Conservation (phyloP, 2,329 filamentous ascomycete species). For the Aspergillus thermomutatus region DNA sequence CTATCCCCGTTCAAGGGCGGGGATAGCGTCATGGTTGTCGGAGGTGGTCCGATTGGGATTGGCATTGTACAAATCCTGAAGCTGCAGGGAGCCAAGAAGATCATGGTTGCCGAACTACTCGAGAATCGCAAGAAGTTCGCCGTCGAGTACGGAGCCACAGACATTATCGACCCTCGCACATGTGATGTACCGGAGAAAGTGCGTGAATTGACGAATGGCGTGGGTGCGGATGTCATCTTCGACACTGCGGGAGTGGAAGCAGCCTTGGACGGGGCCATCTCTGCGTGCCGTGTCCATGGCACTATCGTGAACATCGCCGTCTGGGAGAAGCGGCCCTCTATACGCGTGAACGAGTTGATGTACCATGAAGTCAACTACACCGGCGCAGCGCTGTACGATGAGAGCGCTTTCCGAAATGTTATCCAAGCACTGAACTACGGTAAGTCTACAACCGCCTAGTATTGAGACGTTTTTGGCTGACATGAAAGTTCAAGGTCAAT, state of each 20-base stretch:
- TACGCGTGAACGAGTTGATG: slow-evolving; percentile 54
- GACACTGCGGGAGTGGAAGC: slow-evolving; percentile 61
- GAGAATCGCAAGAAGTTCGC: slow-evolving; percentile 51
- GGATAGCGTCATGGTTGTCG: slow-evolving; percentile 54
- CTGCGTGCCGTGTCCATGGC: slow-evolving; percentile 51
- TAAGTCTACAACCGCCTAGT: slow-evolving; percentile 1
- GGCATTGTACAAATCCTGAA: slow-evolving; percentile 58
- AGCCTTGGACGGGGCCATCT: slow-evolving; percentile 46
- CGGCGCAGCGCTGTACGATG: slow-evolving; percentile 48
- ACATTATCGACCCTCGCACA: slow-evolving; percentile 51
- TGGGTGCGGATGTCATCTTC: slow-evolving; percentile 58
- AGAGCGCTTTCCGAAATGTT: slow-evolving; percentile 55
- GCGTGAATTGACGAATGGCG: slow-evolving; percentile 44
- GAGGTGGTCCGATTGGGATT: slow-evolving; percentile 62
- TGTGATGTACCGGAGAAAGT: slow-evolving; percentile 45
- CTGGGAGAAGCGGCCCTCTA: slow-evolving; percentile 55
- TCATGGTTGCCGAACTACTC: slow-evolving; percentile 59
- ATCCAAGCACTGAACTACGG: slow-evolving; percentile 48
- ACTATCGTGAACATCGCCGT: slow-evolving; percentile 64
- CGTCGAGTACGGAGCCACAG: slow-evolving; percentile 53
- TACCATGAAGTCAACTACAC: slow-evolving; percentile 53
- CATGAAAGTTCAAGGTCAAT: slow-evolving; percentile 33
- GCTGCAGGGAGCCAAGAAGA: slow-evolving; percentile 50
- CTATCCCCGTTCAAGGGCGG: slow-evolving; percentile 46
- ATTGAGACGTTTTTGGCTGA: neutral